phyloP scores from a whole-genome alignment of 2,329 filamentous ascomycete species.

The Aspergillus luchuensis region DNA sequence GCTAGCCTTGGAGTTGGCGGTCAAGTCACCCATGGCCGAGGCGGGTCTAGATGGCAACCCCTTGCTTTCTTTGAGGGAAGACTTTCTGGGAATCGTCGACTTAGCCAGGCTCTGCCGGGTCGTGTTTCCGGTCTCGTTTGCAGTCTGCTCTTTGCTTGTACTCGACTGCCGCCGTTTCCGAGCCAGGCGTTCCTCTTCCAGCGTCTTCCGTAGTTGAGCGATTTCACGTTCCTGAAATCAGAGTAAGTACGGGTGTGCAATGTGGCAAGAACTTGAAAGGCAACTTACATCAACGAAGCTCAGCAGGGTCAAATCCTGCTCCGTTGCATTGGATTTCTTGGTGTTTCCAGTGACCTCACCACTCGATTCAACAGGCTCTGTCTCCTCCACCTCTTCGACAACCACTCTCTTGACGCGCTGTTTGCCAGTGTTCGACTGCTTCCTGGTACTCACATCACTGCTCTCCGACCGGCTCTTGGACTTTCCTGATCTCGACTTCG shows the following conservation, averaged over 20 bases:
- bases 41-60: conserved; percentile 35
- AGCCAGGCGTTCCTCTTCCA: conserved; percentile 58
- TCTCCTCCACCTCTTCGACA: conserved; percentile 37
- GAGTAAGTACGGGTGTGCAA: not conserved
- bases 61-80: conserved; percentile 56
- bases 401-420: conserved; percentile 43
- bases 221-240: conserved; percentile 48
- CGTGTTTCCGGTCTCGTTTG: conserved; percentile 43
- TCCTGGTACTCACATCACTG: conserved; percentile 26
- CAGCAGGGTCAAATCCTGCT: conserved; percentile 54
- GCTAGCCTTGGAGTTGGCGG: conserved; percentile 33
- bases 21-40: conserved; percentile 40
- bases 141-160: conserved; percentile 33
- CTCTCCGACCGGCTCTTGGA: conserved; percentile 22
- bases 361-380: conserved; percentile 33
- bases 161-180: conserved; percentile 43
- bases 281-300: conserved; percentile 55
- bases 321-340: conserved; percentile 28
- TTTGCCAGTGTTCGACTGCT: conserved; percentile 41
- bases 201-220: conserved; percentile 54
- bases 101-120: conserved; percentile 43
- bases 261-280: not conserved
- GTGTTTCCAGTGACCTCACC: conserved; percentile 30
- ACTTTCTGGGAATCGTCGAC: conserved; percentile 52
- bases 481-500: conserved; percentile 25